phyloP scores from a whole-genome alignment of 495 filamentous ascomycete genomes.

The Daldinia loculata region DNA sequence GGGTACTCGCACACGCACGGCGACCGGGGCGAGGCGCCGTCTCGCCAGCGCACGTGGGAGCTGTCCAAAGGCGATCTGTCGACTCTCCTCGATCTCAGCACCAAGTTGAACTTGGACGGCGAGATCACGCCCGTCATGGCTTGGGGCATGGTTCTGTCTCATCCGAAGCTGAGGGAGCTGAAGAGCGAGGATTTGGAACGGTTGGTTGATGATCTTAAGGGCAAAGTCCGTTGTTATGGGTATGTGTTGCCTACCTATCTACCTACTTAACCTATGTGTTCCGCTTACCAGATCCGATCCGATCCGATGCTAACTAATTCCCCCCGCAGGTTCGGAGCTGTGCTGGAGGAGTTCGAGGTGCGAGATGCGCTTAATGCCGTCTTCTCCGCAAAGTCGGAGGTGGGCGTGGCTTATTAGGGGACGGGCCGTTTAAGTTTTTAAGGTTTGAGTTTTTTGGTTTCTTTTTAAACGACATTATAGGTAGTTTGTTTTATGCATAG shows the following conservation, averaged over 20 bases:
- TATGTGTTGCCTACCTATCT: slow-evolving; percentile 59
- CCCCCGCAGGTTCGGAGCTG: slow-evolving; percentile 75
- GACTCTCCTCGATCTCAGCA: slow-evolving; percentile 84
- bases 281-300: background rate
- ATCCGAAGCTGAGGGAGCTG: slow-evolving; percentile 72
- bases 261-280: slow-evolving; percentile 41
- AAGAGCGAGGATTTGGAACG: slow-evolving; percentile 73
- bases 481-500: background rate
- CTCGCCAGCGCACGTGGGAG: slow-evolving; percentile 68
- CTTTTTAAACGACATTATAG: background rate
- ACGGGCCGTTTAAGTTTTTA: background rate
- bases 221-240: slow-evolving; percentile 92
- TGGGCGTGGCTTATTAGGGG: slow-evolving; percentile 46
- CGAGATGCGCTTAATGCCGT: slow-evolving; percentile 82
- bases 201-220: slow-evolving; percentile 74
- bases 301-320: slow-evolving; percentile 26
- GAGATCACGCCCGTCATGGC: slow-evolving; percentile 99
- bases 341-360: slow-evolving; percentile 92
- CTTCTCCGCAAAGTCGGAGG: slow-evolving; percentile 69
- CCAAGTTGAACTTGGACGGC: slow-evolving; percentile 82
- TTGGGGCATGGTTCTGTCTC: slow-evolving; percentile 79
- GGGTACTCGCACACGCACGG: slow-evolving; percentile 49
- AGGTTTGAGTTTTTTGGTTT: background rate
- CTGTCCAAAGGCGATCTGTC: slow-evolving; percentile 76
- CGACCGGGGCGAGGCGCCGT: slow-evolving; percentile 52